Evolutionary conservation across 148 eudicot species (phyloP).

Genomic region (Amaranthus hypochondriacus): DNA sequence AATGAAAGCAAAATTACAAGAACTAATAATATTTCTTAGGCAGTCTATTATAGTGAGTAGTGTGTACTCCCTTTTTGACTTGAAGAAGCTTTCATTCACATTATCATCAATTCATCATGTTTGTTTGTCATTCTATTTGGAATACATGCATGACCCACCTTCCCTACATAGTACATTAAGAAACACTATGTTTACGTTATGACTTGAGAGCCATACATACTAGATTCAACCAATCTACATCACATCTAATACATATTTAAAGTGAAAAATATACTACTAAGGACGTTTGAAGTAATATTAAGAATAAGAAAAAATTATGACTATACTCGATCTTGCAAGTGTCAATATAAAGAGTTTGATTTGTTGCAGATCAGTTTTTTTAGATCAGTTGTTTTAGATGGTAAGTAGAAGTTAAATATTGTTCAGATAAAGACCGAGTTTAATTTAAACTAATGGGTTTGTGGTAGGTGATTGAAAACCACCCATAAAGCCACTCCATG

Average conservation of each 20-base stretch:
- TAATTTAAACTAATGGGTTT: constrained; percentile 44
- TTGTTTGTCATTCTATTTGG: constrained; percentile 11
- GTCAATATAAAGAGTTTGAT: not conserved
- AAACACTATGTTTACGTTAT: not conserved
- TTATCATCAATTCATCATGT: not conserved
- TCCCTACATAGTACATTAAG: not conserved
- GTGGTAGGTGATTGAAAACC: constrained; percentile 61
- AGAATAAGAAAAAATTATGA: no score
- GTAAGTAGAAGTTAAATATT: not conserved
- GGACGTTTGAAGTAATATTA: not conserved
- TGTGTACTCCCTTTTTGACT: constrained; percentile 33
- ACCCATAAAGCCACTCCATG: constrained; percentile 54
- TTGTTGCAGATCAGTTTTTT: not conserved
- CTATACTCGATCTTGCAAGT: not conserved
- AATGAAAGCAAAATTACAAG: constrained; percentile 25
- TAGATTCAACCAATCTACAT: not conserved
- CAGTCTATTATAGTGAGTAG: constrained; percentile 2
- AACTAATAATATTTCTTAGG: constrained; percentile 9
- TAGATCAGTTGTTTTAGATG: not conserved
- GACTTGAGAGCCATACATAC: not conserved
- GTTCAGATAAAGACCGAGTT: not conserved
- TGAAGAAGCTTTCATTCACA: constrained; percentile 30
- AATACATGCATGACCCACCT: constrained; percentile 22
- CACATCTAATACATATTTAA: constrained; percentile 2
- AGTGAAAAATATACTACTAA: not conserved